phyloP scores from a whole-genome alignment of 2,329 filamentous ascomycete genomes.

The Colletotrichum ledebouriae region DNA sequence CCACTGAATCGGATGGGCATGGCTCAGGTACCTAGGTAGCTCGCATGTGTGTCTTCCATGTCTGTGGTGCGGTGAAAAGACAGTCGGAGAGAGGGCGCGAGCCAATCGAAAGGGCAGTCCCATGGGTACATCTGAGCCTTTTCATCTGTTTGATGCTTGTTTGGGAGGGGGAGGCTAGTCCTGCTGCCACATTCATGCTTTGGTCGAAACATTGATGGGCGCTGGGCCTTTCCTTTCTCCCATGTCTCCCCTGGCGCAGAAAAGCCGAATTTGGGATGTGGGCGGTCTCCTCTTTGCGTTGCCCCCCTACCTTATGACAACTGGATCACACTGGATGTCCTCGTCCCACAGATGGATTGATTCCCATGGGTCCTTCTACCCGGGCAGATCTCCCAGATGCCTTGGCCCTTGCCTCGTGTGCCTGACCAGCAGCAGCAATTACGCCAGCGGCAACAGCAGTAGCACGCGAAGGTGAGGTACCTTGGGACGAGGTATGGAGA shows the following conservation, averaged over 20 bases:
- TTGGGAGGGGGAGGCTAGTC: slow-evolving; percentile 49
- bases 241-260: slow-evolving; percentile 23
- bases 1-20: slow-evolving; percentile 10
- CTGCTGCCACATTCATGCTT: slow-evolving; percentile 53
- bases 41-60: slow-evolving; percentile 12
- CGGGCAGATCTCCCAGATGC: slow-evolving; percentile 43
- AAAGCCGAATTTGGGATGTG: slow-evolving; percentile 40
- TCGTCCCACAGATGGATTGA: slow-evolving; percentile 24
- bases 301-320: slow-evolving; percentile 22
- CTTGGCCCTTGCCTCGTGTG: slow-evolving; percentile 39
- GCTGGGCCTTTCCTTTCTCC: slow-evolving; percentile 33
- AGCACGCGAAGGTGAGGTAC: slow-evolving; percentile 11
- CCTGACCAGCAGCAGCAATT: slow-evolving; percentile 24
- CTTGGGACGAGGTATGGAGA: slow-evolving; percentile 16
- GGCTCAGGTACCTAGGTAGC: neutral
- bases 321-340: slow-evolving; percentile 20
- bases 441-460: slow-evolving; percentile 1
- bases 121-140: slow-evolving; percentile 29
- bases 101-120: slow-evolving; percentile 20
- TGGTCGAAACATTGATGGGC: slow-evolving; percentile 53
- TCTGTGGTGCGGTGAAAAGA: neutral
- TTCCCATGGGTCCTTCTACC: slow-evolving; percentile 35
- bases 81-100: neutral
- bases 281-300: slow-evolving; percentile 37
- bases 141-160: slow-evolving; percentile 61